Base-by-base conservation (phyloP, 805 yeast species). In the Candida cerambycidarum region DNA sequence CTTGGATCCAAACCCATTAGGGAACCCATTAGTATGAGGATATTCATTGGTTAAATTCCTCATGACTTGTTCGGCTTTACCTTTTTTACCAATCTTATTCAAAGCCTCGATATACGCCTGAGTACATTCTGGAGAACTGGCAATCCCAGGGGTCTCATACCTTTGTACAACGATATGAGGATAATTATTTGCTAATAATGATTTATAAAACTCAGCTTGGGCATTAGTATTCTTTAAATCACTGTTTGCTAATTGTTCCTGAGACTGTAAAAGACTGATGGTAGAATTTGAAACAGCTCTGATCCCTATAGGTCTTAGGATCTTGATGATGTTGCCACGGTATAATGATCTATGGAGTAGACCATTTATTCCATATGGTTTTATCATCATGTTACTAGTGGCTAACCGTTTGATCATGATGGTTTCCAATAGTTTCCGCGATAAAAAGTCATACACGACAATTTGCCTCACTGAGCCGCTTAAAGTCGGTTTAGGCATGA, bases 131-230 rank as follows among this genome's bases (percentile, higher is more conserved):
- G 80, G 75, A 43, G 86, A 82, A 10, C 83, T 69, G 8, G 96
- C 93, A 42, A 93, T 87, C n/a, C 96, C 96, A 0, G 93, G 85
- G 7, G 95, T 85, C 62, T 95, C 98, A 61, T 79, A 95, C 46
- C 99, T 78, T 44, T 93, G 84, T n/a, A 92, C 89, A 5, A 93
- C 96, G 42, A 92, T 83, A 55, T 89, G 96, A n/a, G 99, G 98
- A 59, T 89, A 93, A 65, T 87, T 86, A 42, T 92, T 77, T 44
- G 78, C 78, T 50, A 93, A 63, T 37, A 93, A 70, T 11, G 80
- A 73, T 48, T 78, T 76, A 68, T 93, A 93, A 56, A 93, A 92
- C 43, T 79, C 83, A 1, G 95, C 90, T 66, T 93, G 99, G 5
- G 78, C 71, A 3, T 59, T 66, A 1, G 97, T 77, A 61, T 87